Conservation (phyloP, 768 basidiomycete genomes). For the Tricholoma flavovirens region DNA sequence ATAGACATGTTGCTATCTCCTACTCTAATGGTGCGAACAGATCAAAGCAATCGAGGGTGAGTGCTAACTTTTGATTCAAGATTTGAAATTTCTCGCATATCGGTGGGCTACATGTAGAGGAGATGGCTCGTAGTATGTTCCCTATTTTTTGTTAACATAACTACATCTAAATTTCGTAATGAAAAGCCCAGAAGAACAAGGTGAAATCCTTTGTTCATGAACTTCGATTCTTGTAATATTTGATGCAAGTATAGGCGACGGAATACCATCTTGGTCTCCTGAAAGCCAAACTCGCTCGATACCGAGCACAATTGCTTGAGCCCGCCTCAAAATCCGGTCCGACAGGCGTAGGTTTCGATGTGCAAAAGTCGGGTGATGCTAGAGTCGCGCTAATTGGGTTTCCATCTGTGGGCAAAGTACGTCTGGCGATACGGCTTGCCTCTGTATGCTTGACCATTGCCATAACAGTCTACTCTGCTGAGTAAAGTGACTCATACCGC, state of each 20-base stretch:
- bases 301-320: conserved; percentile 92
- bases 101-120: conserved; percentile 47
- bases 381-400: conserved; percentile 91
- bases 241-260: conserved; percentile 64
- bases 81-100: neutral
- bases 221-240: conserved; percentile 6
- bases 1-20: neutral
- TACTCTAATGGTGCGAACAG: conserved; percentile 31
- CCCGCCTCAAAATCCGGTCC: conserved; percentile 80
- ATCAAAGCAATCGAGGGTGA: conserved; percentile 95
- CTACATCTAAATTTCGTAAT: conserved; percentile 2
- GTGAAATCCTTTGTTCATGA: conserved; percentile 29
- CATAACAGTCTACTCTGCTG: conserved; percentile 75
- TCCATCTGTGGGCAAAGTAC: conserved; percentile 88
- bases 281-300: conserved; percentile 92
- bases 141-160: neutral
- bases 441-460: neutral
- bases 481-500: conserved; percentile 89
- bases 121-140: conserved; percentile 91
- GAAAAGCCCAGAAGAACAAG: conserved; percentile 91
- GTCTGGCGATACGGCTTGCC: conserved; percentile 5
- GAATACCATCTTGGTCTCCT: conserved; percentile 91
- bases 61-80: conserved; percentile 20
- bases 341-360: conserved; percentile 82
- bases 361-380: conserved; percentile 78